Conservation (phyloP, 1,284 basidiomycete species). For the Puccinia coronata region DNA sequence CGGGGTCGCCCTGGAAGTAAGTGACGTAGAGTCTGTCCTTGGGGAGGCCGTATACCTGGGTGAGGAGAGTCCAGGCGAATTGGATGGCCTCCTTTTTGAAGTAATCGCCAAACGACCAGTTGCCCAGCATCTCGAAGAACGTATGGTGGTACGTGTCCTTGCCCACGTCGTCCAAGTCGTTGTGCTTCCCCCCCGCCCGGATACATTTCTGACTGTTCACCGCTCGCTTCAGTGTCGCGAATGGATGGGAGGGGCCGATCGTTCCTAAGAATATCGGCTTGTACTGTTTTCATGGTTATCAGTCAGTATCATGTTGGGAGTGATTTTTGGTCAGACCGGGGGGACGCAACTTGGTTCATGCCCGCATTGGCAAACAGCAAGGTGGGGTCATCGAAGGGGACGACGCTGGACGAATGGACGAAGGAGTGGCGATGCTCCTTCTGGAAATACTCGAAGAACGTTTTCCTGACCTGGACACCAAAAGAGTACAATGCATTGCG, state of each 20-base stretch:
- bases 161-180: conserved; percentile 48
- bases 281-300: conserved; percentile 26
- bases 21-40: conserved; percentile 47
- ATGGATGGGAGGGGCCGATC: conserved; percentile 33
- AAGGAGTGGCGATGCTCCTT: conserved; percentile 33
- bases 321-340: too few relatives aligned
- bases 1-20: conserved; percentile 43
- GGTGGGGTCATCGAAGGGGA: conserved; percentile 65
- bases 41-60: conserved; percentile 28
- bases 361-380: conserved; percentile 92
- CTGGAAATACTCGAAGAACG: conserved; percentile 38
- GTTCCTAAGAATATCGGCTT: conserved; percentile 48
- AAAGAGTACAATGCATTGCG: background rate
- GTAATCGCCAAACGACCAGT: conserved; percentile 50
- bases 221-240: conserved; percentile 32
- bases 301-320: background rate
- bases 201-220: conserved; percentile 50
- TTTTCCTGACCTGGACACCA: conserved; percentile 30
- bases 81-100: conserved; percentile 39
- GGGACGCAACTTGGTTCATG: conserved; percentile 49
- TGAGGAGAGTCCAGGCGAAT: conserved; percentile 43
- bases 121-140: conserved; percentile 50
- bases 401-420: conserved; percentile 45
- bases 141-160: conserved; percentile 50
- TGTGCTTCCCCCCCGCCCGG: conserved; percentile 47